Percentiles rank a stretch among this genome's conserved stretches.
phyloP scores from a whole-genome alignment of 2,329 filamentous ascomycete species.

The Dothistroma septosporum region DNA sequence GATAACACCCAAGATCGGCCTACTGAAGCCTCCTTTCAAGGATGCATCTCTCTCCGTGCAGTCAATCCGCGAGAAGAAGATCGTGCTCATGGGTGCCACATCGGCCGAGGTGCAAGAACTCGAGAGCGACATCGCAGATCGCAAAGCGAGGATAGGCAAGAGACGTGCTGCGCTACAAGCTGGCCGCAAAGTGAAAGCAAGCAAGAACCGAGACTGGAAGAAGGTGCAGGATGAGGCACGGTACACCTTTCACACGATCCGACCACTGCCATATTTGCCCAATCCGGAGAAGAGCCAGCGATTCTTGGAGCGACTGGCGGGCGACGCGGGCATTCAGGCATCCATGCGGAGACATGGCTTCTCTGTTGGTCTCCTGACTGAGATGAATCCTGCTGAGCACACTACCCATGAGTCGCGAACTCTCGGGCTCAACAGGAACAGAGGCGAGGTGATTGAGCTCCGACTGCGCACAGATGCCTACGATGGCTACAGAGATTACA shows the following conservation, averaged over 20 bases:
- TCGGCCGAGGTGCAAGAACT: constrained; percentile 57
- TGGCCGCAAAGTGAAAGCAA: constrained; percentile 36
- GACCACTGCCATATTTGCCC: constrained; percentile 72
- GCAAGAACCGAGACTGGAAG: constrained; percentile 42
- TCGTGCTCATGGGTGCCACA: constrained; percentile 63
- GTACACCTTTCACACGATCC: constrained; percentile 78
- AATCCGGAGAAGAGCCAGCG: constrained; percentile 65
- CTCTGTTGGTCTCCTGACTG: constrained; percentile 78
- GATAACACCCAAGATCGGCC: constrained; percentile 60
- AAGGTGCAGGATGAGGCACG: constrained; percentile 54
- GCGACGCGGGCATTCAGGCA: constrained; percentile 79
- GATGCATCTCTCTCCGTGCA: constrained; percentile 51
- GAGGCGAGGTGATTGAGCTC: constrained; percentile 85
- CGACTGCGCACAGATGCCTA: constrained; percentile 87
- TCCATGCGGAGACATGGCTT: constrained; percentile 83
- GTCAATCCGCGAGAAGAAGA: constrained; percentile 54
- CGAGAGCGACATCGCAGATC: constrained; percentile 47
- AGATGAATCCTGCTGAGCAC: constrained; percentile 87
- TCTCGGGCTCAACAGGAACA: constrained; percentile 80
- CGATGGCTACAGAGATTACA: constrained; percentile 90
- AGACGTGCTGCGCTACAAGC: constrained; percentile 38
- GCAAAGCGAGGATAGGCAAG: constrained; percentile 45
- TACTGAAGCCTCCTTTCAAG: constrained; percentile 62
- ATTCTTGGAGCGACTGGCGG: constrained; percentile 70
- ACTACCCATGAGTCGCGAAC: constrained; percentile 79